phyloP scores from a whole-genome alignment of 768 basidiomycete genomes.

The Albatrellus ellisii region DNA sequence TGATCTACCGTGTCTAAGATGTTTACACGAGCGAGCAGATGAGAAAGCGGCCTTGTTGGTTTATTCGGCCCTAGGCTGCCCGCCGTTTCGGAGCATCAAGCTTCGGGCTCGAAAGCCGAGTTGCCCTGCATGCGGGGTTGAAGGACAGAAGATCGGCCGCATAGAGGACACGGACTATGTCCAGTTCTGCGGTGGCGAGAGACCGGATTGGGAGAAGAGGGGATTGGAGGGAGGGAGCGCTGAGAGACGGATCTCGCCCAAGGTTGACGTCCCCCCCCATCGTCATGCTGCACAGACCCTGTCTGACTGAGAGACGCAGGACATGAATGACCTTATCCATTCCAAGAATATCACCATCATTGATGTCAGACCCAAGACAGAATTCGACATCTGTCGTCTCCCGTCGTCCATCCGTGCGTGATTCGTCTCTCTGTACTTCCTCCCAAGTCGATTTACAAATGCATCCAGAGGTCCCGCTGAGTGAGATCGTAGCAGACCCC shows the following conservation, averaged over 20 bases:
- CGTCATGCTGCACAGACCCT: background rate
- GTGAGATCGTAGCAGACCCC: constrained; percentile 50
- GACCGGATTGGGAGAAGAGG: constrained; percentile 48
- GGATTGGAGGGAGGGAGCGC: constrained; percentile 27
- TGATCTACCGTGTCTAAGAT: background rate
- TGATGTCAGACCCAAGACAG: constrained; percentile 68
- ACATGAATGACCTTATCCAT: constrained; percentile 34
- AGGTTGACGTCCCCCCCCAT: background rate
- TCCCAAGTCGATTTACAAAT: background rate
- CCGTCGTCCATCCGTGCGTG: constrained; percentile 59
- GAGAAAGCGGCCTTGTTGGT: constrained; percentile 51
- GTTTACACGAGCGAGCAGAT: constrained; percentile 25
- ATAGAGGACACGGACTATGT: constrained; percentile 66
- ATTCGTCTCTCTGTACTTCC: background rate
- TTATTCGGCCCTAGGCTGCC: constrained; percentile 54
- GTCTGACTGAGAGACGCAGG: constrained; percentile 1
- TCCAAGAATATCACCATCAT: constrained; percentile 33
- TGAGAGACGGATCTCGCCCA: constrained; percentile 11
- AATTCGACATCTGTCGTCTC: constrained; percentile 81
- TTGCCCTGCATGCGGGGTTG: constrained; percentile 64
- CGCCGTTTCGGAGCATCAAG: constrained; percentile 75
- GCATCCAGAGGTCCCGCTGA: constrained; percentile 58
- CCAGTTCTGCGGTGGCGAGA: constrained; percentile 69
- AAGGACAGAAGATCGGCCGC: constrained; percentile 27
- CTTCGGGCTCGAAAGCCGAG: constrained; percentile 56